phyloP scores from a whole-genome alignment of 2,329 filamentous ascomycete species.

The Fusarium hainanense region DNA sequence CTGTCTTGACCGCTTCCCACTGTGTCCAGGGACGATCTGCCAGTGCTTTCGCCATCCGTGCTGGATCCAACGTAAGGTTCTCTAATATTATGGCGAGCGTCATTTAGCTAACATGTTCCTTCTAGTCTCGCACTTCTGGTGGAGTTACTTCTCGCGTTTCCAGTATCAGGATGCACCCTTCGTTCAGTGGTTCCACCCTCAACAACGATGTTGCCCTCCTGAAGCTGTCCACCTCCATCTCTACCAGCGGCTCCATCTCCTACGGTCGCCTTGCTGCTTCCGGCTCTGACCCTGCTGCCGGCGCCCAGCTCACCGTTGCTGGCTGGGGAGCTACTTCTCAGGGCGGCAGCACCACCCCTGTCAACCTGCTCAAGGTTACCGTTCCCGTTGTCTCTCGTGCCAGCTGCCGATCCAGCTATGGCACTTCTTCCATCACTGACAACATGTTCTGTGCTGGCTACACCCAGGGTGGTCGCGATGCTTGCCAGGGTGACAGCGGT shows the following conservation, averaged over 20 bases:
- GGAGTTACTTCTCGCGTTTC: constrained; percentile 44
- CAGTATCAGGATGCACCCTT: constrained; percentile 41
- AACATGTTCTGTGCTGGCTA: constrained; percentile 51
- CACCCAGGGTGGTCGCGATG: constrained; percentile 45
- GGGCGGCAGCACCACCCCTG: constrained; percentile 21
- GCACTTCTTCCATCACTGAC: constrained; percentile 40
- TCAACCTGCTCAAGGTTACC: constrained; percentile 47
- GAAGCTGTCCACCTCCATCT: constrained; percentile 44
- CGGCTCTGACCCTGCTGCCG: constrained; percentile 44
- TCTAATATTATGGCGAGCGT: accelerated
- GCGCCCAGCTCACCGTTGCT: constrained; percentile 35
- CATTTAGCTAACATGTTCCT: neutral
- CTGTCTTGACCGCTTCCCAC: constrained; percentile 50
- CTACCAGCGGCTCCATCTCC: constrained; percentile 22
- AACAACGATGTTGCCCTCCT: constrained; percentile 49
- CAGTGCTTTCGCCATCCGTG: constrained; percentile 42
- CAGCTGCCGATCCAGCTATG: constrained; percentile 43
- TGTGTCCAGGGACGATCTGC: constrained; percentile 28
- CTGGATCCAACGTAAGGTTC: constrained; percentile 41
- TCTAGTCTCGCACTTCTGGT: constrained; percentile 42
- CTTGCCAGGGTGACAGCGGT: constrained; percentile 50
- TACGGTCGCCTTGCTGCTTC: constrained; percentile 42
- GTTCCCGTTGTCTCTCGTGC: constrained; percentile 47
- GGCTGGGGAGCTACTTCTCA: constrained; percentile 46
- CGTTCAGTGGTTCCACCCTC: constrained; percentile 24